Evolutionary conservation across 2,329 filamentous ascomycete species (phyloP).

Genomic region (Stemphylium vesicarium): DNA sequence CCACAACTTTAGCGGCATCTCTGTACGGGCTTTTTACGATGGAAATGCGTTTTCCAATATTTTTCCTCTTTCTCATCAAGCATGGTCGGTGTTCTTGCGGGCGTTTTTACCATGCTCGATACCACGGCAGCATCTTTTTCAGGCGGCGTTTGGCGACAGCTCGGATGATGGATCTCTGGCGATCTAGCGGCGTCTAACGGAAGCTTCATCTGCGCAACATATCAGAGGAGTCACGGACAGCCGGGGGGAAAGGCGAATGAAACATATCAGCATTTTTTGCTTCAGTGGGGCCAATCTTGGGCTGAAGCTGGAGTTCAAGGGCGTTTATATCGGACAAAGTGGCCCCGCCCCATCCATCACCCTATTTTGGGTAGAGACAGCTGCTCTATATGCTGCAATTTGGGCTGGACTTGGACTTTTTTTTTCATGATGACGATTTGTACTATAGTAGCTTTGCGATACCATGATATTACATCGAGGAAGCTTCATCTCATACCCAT

Average conservation of each 20-base stretch:
- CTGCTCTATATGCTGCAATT: background rate
- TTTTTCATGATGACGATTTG: conserved; percentile 19
- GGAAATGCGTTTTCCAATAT: background rate
- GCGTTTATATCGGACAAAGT: background rate
- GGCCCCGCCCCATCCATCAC: background rate
- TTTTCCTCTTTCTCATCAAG: conserved; percentile 11
- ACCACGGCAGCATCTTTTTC: conserved; percentile 9
- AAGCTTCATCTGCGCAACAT: conserved; percentile 2
- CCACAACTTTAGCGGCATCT: conserved; percentile 6
- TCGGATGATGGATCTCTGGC: conserved; percentile 28
- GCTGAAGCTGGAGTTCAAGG: conserved; percentile 19
- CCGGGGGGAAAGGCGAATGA: background rate
- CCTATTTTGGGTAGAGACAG: background rate
- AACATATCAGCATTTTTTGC: conserved; percentile 19
- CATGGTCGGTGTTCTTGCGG: conserved; percentile 10
- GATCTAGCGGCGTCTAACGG: background rate
- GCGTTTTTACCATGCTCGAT: conserved; percentile 13
- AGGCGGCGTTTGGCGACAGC: conserved; percentile 1
- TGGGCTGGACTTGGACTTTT: background rate
- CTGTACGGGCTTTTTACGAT: conserved; percentile 11
- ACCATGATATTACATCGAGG: conserved; percentile 7
- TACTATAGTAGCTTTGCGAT: conserved; percentile 15
- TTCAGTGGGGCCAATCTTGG: conserved; percentile 8
- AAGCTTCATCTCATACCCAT: background rate
- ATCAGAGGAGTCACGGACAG: background rate